Base-by-base conservation (phyloP, 2,329 filamentous ascomycete species). In the Colletotrichum zoysiae region DNA sequence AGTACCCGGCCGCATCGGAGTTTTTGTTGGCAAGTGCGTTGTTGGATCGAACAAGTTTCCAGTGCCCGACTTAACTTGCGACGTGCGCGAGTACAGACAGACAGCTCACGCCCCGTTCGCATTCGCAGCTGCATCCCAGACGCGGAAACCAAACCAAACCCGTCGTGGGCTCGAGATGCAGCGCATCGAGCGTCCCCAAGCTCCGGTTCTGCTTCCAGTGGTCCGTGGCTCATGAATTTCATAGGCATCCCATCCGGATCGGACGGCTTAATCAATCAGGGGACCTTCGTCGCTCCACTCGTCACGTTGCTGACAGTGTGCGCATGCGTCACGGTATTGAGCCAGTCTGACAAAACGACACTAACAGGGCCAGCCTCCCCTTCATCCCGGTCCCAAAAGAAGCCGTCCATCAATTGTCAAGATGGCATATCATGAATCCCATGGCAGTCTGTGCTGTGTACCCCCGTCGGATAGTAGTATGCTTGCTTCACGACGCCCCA, bases 61-160 rank as follows among this genome's bases (percentile, higher is more conserved):
- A 60, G 33, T 44, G 44, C 65, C 51, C 46, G 60, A 69, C 53
- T 38, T 59, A 59, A 69, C 53, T 38, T 55, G 69, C 69, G 35
- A 68, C 51, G 46, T 59, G 69, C 58, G 58, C 59, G 51, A 30
- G 26, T 23, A 48, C 4, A 23, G 33, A n/a, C 26, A 60, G 33
- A n/a, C 26, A 66, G 33, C 8, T 30, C 65, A 44, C 38, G 35
- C 55, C 35, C 65, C 26, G 30, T 51, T 68, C 68, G 57, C 68
- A 68, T 38, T 71, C 68, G 65, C 68, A 71, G 58, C 64, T 71
- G 68, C 64, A 68, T 44, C 30, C 57, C 53, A 71, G 40, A 69
- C 65, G 69, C 69, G 57, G 38, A 57, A 67, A 40, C 30, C 30
- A 30, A 3, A 5, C 30, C 30, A 30, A 5, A 5, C 60, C 48